These are phyloP conservation scores for Aspergillus sclerotioniger DNA, from an alignment of 495 filamentous ascomycete genomes.

Conservation along the genomic window DNA sequence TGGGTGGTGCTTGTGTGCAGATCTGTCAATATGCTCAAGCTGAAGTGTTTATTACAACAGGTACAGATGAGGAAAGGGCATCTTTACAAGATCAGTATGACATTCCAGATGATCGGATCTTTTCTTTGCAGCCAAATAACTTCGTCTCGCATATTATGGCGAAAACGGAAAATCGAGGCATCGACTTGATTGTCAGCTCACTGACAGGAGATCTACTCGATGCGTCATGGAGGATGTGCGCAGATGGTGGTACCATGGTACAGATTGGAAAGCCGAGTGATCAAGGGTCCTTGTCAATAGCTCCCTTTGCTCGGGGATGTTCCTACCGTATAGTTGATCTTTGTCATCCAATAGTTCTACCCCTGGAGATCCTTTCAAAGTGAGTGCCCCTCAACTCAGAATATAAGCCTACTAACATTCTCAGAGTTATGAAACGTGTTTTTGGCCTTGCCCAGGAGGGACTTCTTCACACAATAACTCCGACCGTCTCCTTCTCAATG, in stretches of 20 bases:
- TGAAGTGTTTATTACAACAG: slow-evolving; percentile 39
- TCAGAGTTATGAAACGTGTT: not conserved
- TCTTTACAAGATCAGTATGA: slow-evolving; percentile 33
- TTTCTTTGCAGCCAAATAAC: slow-evolving; percentile 22
- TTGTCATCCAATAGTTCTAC: not conserved
- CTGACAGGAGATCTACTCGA: slow-evolving; percentile 32
- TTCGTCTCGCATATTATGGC: slow-evolving; percentile 17
- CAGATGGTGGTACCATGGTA: slow-evolving; percentile 29
- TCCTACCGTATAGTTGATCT: not conserved
- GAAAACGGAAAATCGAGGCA: slow-evolving; percentile 23
- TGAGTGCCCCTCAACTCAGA: not conserved
- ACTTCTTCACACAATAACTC: not conserved
- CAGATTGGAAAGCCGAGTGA: slow-evolving; percentile 34
- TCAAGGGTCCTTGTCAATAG: slow-evolving; percentile 25
- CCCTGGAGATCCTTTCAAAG: not conserved
- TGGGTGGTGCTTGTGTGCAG: slow-evolving; percentile 42
- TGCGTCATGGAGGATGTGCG: slow-evolving; percentile 30
- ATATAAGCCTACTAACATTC: not conserved
- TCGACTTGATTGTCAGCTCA: slow-evolving; percentile 35
- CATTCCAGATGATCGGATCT: slow-evolving; percentile 27
- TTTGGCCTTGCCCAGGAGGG: not conserved
- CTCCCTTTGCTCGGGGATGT: not conserved
- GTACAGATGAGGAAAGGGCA: slow-evolving; percentile 39
- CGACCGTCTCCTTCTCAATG: not conserved
- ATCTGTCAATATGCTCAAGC: slow-evolving; percentile 32